These are phyloP conservation scores for Melampsora medusae DNA, from an alignment of 1,284 basidiomycete genomes.

Conservation along the genomic window DNA sequence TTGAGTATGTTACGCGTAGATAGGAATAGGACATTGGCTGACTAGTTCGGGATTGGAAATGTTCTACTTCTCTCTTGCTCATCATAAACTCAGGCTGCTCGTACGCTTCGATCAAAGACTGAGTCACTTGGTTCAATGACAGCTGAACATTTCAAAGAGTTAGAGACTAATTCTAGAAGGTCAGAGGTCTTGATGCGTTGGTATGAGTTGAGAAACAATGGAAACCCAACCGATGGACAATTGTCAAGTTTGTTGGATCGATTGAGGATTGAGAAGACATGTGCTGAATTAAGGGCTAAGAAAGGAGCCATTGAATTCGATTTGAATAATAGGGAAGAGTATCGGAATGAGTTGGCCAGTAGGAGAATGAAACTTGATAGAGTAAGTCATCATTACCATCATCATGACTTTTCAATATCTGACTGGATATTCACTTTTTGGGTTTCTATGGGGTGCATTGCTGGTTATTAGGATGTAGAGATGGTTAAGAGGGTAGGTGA, in stretches of 20 bases:
- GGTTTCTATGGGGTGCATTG: neutral
- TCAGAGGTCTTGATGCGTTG: constrained; percentile 24
- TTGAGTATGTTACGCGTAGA: neutral
- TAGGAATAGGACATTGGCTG: neutral
- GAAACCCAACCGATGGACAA: neutral
- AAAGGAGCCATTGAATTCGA: constrained; percentile 15
- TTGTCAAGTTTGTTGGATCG: constrained; percentile 23
- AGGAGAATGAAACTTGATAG: constrained; percentile 24
- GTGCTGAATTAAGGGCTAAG: constrained; percentile 33
- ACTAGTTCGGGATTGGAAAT: neutral
- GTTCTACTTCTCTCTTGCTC: neutral
- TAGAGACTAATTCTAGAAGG: neutral
- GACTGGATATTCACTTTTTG: neutral
- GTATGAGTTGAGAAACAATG: constrained; percentile 8
- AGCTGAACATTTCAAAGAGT: constrained; percentile 14
- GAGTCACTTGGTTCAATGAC: constrained; percentile 23
- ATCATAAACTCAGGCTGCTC: constrained; percentile 11
- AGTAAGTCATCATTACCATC: constrained; percentile 9
- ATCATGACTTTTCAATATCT: neutral
- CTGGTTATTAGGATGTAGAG: constrained; percentile 28
- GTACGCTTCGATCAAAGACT: constrained; percentile 28
- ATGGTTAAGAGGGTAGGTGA: constrained; percentile 22
- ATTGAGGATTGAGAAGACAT: constrained; percentile 28
- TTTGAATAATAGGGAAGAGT: constrained; percentile 20
- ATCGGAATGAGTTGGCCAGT: neutral